These are phyloP conservation scores for Chrysoporthe deuterocubensis DNA, from an alignment of 2,329 filamentous ascomycete genomes.

Conservation along the genomic window DNA sequence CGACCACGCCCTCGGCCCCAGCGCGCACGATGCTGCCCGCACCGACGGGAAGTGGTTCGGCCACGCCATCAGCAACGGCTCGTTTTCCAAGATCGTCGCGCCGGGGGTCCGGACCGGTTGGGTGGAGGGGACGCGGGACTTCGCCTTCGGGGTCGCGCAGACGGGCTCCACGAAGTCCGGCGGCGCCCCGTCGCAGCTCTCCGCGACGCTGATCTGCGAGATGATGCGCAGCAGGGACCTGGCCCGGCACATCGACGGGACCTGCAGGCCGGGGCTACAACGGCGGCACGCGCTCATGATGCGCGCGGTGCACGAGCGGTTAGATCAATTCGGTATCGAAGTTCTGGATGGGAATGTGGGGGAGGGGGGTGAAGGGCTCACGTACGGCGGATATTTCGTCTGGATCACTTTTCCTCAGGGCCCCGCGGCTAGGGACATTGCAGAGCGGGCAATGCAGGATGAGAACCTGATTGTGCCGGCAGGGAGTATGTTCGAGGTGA, in stretches of 20 bases:
- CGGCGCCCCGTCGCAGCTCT: constrained; percentile 58
- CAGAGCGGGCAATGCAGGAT: constrained; percentile 59
- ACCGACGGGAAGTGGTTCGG: constrained; percentile 65
- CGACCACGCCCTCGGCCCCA: constrained; percentile 68
- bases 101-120: constrained; percentile 88
- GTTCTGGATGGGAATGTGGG: constrained; percentile 43
- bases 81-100: constrained; percentile 85
- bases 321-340: constrained; percentile 65
- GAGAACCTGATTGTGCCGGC: constrained; percentile 71
- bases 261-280: constrained; percentile 50
- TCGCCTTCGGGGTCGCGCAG: constrained; percentile 55
- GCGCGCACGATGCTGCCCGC: constrained; percentile 31
- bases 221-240: constrained; percentile 51
- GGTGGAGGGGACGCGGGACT: constrained; percentile 70
- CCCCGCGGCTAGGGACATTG: constrained; percentile 59
- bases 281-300: constrained; percentile 57
- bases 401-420: constrained; percentile 70
- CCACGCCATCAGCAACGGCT: constrained; percentile 82
- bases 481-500: constrained; percentile 72
- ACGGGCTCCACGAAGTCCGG: constrained; percentile 60
- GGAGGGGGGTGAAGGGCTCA: constrained; percentile 49
- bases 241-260: constrained; percentile 46
- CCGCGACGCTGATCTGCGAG: constrained; percentile 54
- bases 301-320: constrained; percentile 58
- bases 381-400: constrained; percentile 84